Evolutionary conservation across 1,284 basidiomycete genomes (phyloP).

Genomic region (Fomitopsis palustris): DNA sequence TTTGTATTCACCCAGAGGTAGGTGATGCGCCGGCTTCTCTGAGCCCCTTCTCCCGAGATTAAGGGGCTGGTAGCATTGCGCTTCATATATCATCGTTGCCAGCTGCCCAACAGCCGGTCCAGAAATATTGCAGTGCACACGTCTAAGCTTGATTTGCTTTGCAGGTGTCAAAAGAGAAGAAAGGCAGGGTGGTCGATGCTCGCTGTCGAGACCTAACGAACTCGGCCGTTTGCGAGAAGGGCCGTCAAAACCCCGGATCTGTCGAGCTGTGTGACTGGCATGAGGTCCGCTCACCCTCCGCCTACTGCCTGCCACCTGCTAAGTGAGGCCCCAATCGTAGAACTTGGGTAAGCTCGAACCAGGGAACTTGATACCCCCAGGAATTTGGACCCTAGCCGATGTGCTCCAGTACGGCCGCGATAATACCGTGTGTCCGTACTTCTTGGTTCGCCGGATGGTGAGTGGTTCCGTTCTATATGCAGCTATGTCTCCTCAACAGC

Average conservation of each 20-base stretch:
- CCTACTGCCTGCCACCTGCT: background rate
- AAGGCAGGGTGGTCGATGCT: slow-evolving; percentile 96
- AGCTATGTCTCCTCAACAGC: background rate
- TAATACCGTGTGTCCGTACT: slow-evolving; percentile 92
- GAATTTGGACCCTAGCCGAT: slow-evolving; percentile 95
- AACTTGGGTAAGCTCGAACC: slow-evolving; percentile 79
- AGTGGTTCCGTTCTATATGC: slow-evolving; percentile 17
- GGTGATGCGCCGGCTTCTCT: slow-evolving; percentile 22
- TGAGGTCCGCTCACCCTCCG: slow-evolving; percentile 58
- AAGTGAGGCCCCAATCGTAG: slow-evolving; percentile 31
- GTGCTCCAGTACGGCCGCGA: slow-evolving; percentile 88
- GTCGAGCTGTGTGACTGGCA: slow-evolving; percentile 95
- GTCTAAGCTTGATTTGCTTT: slow-evolving; percentile 3
- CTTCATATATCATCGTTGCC: background rate
- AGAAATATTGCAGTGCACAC: background rate
- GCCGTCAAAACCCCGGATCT: slow-evolving; percentile 85
- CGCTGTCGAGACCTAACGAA: slow-evolving; percentile 95
- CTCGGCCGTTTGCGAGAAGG: slow-evolving; percentile 81
- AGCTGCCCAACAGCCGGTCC: background rate
- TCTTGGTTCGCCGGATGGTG: slow-evolving; percentile 95
- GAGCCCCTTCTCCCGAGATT: background rate
- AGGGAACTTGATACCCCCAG: slow-evolving; percentile 82
- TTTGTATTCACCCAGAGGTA: slow-evolving; percentile 95
- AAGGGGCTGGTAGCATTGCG: background rate
- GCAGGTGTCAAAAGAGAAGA: slow-evolving; percentile 94